phyloP scores from a whole-genome alignment of 768 basidiomycete species.

The Hebeloma cylindrosporum region DNA sequence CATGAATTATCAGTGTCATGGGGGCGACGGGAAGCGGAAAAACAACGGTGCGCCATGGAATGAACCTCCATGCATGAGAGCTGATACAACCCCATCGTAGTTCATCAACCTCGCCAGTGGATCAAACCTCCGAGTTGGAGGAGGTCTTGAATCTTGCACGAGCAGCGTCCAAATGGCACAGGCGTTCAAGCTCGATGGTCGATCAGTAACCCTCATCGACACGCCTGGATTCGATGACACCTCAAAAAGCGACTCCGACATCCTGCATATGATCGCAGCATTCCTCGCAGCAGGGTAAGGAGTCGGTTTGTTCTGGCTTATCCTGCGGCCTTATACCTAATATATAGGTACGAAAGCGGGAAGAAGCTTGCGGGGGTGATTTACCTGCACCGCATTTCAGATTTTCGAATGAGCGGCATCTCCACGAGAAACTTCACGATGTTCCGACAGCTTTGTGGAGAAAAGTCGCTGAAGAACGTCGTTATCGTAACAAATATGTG shows the following conservation, averaged over 20 bases:
- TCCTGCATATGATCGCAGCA: slow-evolving; percentile 47
- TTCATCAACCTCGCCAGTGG: slow-evolving; percentile 54
- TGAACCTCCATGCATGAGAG: neutral
- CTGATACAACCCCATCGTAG: slow-evolving; percentile 23
- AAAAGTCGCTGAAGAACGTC: slow-evolving; percentile 47
- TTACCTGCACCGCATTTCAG: slow-evolving; percentile 54
- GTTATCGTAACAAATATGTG: slow-evolving; percentile 55
- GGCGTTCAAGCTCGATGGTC: slow-evolving; percentile 42
- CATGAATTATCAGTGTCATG: slow-evolving; percentile 32
- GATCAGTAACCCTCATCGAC: slow-evolving; percentile 47
- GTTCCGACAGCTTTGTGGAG: slow-evolving; percentile 53
- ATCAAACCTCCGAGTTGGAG: slow-evolving; percentile 43
- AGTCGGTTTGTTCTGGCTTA: neutral
- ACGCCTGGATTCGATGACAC: slow-evolving; percentile 64
- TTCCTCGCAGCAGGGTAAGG: slow-evolving; percentile 34
- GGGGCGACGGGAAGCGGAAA: slow-evolving; percentile 39
- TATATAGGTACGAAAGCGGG: slow-evolving; percentile 28
- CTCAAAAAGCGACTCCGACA: slow-evolving; percentile 42
- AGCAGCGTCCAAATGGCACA: slow-evolving; percentile 39
- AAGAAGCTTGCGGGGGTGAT: slow-evolving; percentile 48
- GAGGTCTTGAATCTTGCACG: slow-evolving; percentile 50
- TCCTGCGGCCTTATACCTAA: neutral
- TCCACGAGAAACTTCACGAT: slow-evolving; percentile 48
- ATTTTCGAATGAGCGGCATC: slow-evolving; percentile 47
- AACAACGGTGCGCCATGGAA: slow-evolving; percentile 26